A percentile compares a stretch with the other conserved stretches of the same genome.
Evolutionary conservation across 2,329 filamentous ascomycete species (phyloP).

Genomic region (Harringtonia aguacate): DNA sequence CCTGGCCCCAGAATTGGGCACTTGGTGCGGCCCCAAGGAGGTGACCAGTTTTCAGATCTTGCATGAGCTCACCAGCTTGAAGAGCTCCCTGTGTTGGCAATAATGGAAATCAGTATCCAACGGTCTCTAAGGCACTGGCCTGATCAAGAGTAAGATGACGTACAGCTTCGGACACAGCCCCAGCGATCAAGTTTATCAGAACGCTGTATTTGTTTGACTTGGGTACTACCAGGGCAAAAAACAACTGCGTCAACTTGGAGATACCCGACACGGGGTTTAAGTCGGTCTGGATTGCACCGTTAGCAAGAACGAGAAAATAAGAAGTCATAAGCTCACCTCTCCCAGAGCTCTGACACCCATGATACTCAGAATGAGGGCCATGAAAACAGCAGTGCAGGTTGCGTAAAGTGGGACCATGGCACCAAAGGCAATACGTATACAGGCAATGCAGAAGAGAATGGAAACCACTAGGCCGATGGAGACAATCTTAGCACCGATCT

Average conservation of each 20-base stretch:
- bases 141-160: constrained; percentile 4
- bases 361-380: constrained; percentile 70
- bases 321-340: constrained; percentile 29
- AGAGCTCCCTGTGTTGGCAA: constrained; percentile 52
- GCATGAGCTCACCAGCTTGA: constrained; percentile 92
- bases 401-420: constrained; percentile 65
- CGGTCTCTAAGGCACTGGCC: no score
- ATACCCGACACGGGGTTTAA: constrained; percentile 95
- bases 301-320: background rate
- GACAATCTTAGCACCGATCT: constrained; percentile 63
- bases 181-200: constrained; percentile 90
- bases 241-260: constrained; percentile 88
- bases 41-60: constrained; percentile 94
- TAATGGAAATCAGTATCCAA: no score
- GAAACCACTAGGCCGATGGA: constrained; percentile 66
- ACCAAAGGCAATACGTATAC: constrained; percentile 77
- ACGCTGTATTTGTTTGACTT: constrained; percentile 71
- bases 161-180: constrained; percentile 50
- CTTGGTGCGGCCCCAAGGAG: constrained; percentile 83
- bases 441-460: constrained; percentile 66
- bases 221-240: constrained; percentile 86
- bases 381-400: constrained; percentile 67
- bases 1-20: constrained; percentile 93
- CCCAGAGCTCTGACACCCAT: constrained; percentile 60
- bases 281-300: constrained; percentile 47